Conservation (phyloP, 2,329 filamentous ascomycete species). For the Ophiobolus disseminans region DNA sequence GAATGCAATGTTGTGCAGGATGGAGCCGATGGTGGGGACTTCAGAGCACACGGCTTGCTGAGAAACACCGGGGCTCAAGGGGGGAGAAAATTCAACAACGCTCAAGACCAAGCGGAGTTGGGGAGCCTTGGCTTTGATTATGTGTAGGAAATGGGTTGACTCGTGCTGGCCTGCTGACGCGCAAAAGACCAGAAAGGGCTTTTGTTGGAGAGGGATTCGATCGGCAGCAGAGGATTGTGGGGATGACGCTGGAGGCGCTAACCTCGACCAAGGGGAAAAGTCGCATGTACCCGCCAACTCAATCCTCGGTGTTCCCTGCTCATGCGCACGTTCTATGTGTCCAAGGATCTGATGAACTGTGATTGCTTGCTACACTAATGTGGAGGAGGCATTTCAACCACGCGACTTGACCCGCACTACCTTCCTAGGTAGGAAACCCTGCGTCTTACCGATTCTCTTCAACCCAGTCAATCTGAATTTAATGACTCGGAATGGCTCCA, state of each 20-base stretch:
- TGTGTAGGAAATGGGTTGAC: constrained; percentile 2
- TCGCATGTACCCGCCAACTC: background rate
- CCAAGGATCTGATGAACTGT: background rate
- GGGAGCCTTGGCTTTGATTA: constrained; percentile 10
- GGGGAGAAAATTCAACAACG: background rate
- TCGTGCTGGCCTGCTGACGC: constrained; percentile 12
- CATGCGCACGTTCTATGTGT: background rate
- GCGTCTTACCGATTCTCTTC: background rate
- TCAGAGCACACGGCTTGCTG: background rate
- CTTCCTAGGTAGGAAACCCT: background rate
- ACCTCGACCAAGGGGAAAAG: background rate
- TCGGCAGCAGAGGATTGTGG: constrained; percentile 8
- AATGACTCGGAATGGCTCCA: background rate
- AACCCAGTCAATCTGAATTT: background rate
- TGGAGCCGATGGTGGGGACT: background rate
- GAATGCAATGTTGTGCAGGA: background rate
- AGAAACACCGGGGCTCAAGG: constrained; percentile 7
- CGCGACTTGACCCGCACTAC: constrained; percentile 5
- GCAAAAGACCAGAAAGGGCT: constrained; percentile 6
- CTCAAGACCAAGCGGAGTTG: constrained; percentile 5
- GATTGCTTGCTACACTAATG: background rate
- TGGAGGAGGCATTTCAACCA: constrained; percentile 2
- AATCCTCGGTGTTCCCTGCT: background rate
- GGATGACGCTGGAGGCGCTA: constrained; percentile 6
- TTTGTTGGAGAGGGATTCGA: constrained; percentile 2